Evolutionary conservation across 2,329 filamentous ascomycete species (phyloP), one percentile per base, ranked within the genome.

Genomic region (Phaeosphaeria sp.): DNA sequence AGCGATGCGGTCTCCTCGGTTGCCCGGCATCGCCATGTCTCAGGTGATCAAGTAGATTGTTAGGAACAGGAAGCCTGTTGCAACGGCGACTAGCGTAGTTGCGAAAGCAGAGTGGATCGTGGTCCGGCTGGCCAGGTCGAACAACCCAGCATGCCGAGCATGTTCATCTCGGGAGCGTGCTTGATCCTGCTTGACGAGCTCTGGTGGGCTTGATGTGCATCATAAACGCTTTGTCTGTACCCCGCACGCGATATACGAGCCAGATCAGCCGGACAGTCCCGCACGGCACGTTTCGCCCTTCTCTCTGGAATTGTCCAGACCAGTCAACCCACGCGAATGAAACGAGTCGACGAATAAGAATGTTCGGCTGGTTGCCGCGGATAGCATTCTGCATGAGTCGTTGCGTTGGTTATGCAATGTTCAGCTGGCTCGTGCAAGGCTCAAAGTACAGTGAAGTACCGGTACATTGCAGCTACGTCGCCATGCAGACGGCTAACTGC

Each of bases 251-350:
- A 58, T 56, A 59, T 46, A 56, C 60, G 52, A 63, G 49, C 36
- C 49, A 39, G 64, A 72, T 66, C 64, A 69, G 56, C 57, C 67
- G 66, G 66, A 60, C 65, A 62, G 66, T 67, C 65, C 63, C 64
- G 61, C 54, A 43, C 57, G 51, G 60, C 62, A 57, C 49, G 51
- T 57, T 59, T 51, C 33, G 53, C 43, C 51, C 59, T 51, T 55
- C 33, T 62, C 62, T 51, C 53, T 61, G 44, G 58, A 62, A 62
- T 54, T 25, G 44, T 55, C 33, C 22, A 49, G 55, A 11, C 52
- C 40, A 33, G 22, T 47, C 39, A 36, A 36, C 43, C 39, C 43
- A 49, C 39, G 50, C 54, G 48, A 46, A 24, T 21, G 21, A 36
- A 52, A 33, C 25, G 45, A 49, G 43, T 49, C 49, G 48, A 4